A percentile compares a stretch with the other conserved stretches of the same genome.
These are phyloP conservation scores for Thraustochytrium sp. DNA, from an alignment of 352 stramenopile genomes.

Conservation along the genomic window DNA sequence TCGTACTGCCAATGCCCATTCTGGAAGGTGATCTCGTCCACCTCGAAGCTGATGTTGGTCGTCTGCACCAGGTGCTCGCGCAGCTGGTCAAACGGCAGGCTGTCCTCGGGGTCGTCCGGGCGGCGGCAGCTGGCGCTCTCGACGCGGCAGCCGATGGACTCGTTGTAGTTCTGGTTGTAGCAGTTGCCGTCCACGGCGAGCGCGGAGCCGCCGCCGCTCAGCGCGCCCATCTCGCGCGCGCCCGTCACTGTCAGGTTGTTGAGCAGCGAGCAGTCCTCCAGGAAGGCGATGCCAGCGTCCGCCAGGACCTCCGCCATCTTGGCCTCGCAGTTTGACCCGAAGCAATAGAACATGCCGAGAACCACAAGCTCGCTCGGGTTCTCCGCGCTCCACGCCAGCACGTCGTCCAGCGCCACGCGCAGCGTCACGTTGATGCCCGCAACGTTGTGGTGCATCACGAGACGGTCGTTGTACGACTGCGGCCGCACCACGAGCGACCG, in stretches of 20 bases:
- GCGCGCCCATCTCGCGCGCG: background rate
- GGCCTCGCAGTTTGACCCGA: background rate
- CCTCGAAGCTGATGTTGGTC: background rate
- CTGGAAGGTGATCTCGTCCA: background rate
- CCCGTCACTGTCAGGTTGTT: background rate
- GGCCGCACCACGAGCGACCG: background rate
- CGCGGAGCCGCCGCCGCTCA: background rate
- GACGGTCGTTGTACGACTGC: background rate
- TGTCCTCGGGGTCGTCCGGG: background rate
- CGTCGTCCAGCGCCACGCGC: background rate
- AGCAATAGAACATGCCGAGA: constrained; percentile 20
- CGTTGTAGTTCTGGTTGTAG: background rate
- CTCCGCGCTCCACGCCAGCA: background rate
- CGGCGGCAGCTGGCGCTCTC: background rate
- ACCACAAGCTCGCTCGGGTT: background rate
- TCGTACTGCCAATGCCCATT: constrained; percentile 30
- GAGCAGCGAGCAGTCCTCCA: constrained; percentile 9
- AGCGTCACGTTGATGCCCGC: background rate
- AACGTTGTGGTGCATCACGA: constrained; percentile 7
- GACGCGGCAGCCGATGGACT: background rate
- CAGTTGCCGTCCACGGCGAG: background rate
- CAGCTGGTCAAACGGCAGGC: background rate
- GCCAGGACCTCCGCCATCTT: background rate
- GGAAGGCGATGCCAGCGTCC: background rate
- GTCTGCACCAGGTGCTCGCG: background rate